Evolutionary conservation across 164 flowering plant genomes (phyloP).

Genomic region (Taxillus chinensis): DNA sequence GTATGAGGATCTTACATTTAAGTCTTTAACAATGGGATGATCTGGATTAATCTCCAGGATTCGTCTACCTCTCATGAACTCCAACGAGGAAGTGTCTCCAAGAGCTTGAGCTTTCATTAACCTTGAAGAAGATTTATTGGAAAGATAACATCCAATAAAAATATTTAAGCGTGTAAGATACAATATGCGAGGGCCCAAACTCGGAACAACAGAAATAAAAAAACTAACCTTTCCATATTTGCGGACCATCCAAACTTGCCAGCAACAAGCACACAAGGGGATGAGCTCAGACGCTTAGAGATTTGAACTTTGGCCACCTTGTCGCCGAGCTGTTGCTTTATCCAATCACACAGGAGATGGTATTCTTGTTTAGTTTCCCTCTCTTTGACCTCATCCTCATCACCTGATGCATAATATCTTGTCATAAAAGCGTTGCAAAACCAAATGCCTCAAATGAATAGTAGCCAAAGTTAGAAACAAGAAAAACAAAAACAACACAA

Average conservation of each 20-base stretch:
- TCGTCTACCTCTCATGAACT: slow-evolving; percentile 94
- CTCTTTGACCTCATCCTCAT: slow-evolving; percentile 88
- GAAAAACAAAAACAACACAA: not conserved
- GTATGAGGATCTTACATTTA: slow-evolving; percentile 44
- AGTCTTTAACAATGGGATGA: slow-evolving; percentile 82
- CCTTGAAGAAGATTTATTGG: slow-evolving; percentile 25
- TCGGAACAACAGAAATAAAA: not conserved
- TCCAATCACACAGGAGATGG: slow-evolving; percentile 89
- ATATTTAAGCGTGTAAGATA: not conserved
- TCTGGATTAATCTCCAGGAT: slow-evolving; percentile 88
- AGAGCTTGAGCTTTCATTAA: slow-evolving; percentile 95
- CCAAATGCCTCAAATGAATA: not conserved
- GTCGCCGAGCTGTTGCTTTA: slow-evolving; percentile 94
- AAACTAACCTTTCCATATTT: slow-evolving; percentile 88
- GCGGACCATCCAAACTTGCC: slow-evolving; percentile 99
- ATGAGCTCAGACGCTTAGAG: slow-evolving; percentile 83
- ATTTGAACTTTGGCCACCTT: slow-evolving; percentile 94
- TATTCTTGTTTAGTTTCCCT: slow-evolving; percentile 77
- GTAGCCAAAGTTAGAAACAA: not conserved
- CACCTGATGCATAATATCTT: slow-evolving; percentile 35
- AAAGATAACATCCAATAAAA: not conserved
- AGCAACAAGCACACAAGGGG: slow-evolving; percentile 98
- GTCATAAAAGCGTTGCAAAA: not conserved
- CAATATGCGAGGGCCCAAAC: not conserved
- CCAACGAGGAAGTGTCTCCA: slow-evolving; percentile 75